These are phyloP conservation scores for Hypholoma fasciculare DNA, from an alignment of 768 basidiomycete genomes.

Conservation along the genomic window DNA sequence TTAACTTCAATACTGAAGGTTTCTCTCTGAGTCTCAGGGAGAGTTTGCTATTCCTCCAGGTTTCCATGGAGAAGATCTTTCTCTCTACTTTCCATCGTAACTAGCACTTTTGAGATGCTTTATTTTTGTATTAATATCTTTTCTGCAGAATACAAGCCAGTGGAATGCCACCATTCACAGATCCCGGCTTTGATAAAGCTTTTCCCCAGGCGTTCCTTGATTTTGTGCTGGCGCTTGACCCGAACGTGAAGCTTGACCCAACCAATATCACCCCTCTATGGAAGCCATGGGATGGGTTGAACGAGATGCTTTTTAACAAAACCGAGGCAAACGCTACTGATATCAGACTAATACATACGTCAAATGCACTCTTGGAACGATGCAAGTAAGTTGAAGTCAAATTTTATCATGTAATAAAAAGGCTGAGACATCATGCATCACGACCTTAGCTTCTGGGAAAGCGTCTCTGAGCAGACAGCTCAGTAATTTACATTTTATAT, in stretches of 20 bases:
- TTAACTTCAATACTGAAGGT: background rate
- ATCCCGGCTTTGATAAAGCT: constrained; percentile 33
- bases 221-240: constrained; percentile 32
- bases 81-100: constrained; percentile 45
- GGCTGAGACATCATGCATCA: too few relatives aligned
- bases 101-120: constrained; percentile 3
- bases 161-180: constrained; percentile 27
- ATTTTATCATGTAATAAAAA: background rate
- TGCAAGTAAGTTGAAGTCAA: constrained; percentile 27
- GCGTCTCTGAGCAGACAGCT: constrained; percentile 9
- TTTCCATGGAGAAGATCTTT: constrained; percentile 36
- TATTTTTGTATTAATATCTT: too few relatives aligned
- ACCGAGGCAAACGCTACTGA: constrained; percentile 30
- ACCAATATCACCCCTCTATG: constrained; percentile 39
- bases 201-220: constrained; percentile 39
- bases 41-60: constrained; percentile 46
- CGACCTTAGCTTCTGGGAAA: constrained; percentile 16
- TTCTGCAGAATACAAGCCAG: background rate
- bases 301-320: constrained; percentile 50
- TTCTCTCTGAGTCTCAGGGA: constrained; percentile 35
- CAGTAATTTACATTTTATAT: too few relatives aligned
- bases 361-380: constrained; percentile 32
- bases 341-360: constrained; percentile 30
- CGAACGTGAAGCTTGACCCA: constrained; percentile 29
- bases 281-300: constrained; percentile 26